Conservation (phyloP, 2,329 filamentous ascomycete species). For the Phialophora chinensis region DNA sequence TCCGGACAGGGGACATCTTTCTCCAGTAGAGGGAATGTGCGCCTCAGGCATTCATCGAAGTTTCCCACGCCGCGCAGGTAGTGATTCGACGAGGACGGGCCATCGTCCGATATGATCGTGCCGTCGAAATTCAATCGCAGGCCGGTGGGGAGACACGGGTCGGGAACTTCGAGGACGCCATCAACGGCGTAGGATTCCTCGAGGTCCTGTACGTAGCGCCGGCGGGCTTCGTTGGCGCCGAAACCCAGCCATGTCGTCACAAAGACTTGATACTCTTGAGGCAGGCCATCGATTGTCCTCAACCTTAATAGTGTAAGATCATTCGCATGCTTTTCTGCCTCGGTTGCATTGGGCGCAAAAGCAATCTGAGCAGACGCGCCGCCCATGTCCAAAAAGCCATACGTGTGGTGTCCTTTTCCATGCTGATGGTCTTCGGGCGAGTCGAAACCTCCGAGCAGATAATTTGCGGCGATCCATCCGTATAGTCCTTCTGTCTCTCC, state of each 20-base stretch:
- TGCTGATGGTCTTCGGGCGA: constrained; percentile 72
- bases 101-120: constrained; percentile 54
- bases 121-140: constrained; percentile 77
- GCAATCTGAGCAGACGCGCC: constrained; percentile 97
- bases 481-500: constrained; percentile 96
- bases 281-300: constrained; percentile 77
- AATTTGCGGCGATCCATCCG: constrained; percentile 97
- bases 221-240: constrained; percentile 90
- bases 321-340: constrained; percentile 85
- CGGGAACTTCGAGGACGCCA: constrained; percentile 72
- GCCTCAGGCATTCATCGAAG: constrained; percentile 82
- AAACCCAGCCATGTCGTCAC: constrained; percentile 97
- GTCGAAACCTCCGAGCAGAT: constrained; percentile 90
- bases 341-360: constrained; percentile 91
- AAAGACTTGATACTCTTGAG: constrained; percentile 86
- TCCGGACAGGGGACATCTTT: constrained; percentile 86
- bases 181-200: constrained; percentile 67
- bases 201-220: constrained; percentile 81
- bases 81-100: constrained; percentile 39
- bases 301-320: constrained; percentile 86
- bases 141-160: constrained; percentile 86
- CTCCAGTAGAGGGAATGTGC: constrained; percentile 83
- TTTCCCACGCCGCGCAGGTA: constrained; percentile 80
- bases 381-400: constrained; percentile 98
- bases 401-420: constrained; percentile 88